Percentiles rank a stretch among this genome's conserved stretches.
These are phyloP conservation scores for Coemansia aciculifera DNA, from an alignment of 192 early-diverging fungal species.

Conservation along the genomic window DNA sequence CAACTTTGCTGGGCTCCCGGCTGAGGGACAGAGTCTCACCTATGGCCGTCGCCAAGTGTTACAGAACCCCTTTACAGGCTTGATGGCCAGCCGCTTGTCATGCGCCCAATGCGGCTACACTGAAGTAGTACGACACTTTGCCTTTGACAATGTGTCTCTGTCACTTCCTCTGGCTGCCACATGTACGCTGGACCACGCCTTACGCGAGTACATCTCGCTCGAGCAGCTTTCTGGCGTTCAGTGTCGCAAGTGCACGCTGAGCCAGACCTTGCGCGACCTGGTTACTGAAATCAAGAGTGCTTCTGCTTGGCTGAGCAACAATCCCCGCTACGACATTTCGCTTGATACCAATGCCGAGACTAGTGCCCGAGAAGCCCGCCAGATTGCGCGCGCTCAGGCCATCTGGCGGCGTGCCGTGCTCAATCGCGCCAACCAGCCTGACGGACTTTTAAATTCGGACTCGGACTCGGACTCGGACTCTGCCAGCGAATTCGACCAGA, in stretches of 20 bases:
- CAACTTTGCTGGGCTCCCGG: slow-evolving; percentile 27
- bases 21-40: slow-evolving; percentile 45
- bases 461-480: slow-evolving; percentile 34
- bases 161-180: slow-evolving; percentile 58
- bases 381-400: slow-evolving; percentile 26
- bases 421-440: slow-evolving; percentile 2
- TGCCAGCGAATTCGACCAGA: background rate
- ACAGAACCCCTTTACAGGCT: slow-evolving; percentile 72
- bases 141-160: slow-evolving; percentile 80
- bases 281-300: slow-evolving; percentile 35
- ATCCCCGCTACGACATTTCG: slow-evolving; percentile 30
- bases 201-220: slow-evolving; percentile 44
- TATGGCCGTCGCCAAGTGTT: slow-evolving; percentile 50
- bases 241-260: slow-evolving; percentile 53
- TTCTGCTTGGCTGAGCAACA: slow-evolving; percentile 30
- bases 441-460: slow-evolving; percentile 12
- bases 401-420: slow-evolving; percentile 43
- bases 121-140: slow-evolving; percentile 72
- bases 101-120: slow-evolving; percentile 81
- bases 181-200: slow-evolving; percentile 43
- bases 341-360: background rate
- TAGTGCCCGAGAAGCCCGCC: slow-evolving; percentile 7
- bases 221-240: slow-evolving; percentile 45
- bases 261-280: slow-evolving; percentile 46
- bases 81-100: slow-evolving; percentile 72